Evolutionary conservation across 202 grass and related monocot species (phyloP), one percentile per base, ranked within the genome.

Genomic region (Zizania palustris): DNA sequence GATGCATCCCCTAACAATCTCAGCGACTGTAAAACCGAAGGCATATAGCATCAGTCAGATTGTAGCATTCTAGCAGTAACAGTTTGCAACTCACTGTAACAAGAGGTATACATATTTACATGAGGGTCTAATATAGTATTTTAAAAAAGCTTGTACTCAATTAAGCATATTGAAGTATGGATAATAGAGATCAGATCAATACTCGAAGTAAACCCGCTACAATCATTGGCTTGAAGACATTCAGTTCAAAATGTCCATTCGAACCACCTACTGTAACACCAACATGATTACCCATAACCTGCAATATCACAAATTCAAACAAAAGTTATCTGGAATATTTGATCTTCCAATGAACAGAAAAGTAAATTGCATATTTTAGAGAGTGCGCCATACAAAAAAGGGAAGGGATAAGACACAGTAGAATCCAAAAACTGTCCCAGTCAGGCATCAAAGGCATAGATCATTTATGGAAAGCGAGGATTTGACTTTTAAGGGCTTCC

Each of bases 241-340:
- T 99, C 73, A 99, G 64, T 82, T 99, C 92, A 91, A 99, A 99
- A 89, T 99, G 92, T 16, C 92, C 92, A 63, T 91, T 96, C n/a
- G 92, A 82, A 61, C 96, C 96, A 76, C 92, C 91, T 41, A 99
- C n/a, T 73, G 96, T 93, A 55, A 99, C 89, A 50, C 89, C 85
- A 42, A 99, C 89, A 63, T 99, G 84, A 83, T 99, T 99, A 79
- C 89, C 92, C 85, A 99, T 96, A 65, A 99, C 89, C 96, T 99
- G 86, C 36, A 81, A 42, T 76, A 82, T 60, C 60, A 80, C 8
- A 71, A 64, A 84, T 60, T 4, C 34, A 53, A 76, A 70, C 28
- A 49, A 36, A 4, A 45, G 22, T 66, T 63, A 37, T 66, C 72
- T 63, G 1, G 40, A 55, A 64, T 84, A 11, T 22, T 69, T 4